Conservation (phyloP, 768 basidiomycete genomes). For the Hysterangium stoloniferum region DNA sequence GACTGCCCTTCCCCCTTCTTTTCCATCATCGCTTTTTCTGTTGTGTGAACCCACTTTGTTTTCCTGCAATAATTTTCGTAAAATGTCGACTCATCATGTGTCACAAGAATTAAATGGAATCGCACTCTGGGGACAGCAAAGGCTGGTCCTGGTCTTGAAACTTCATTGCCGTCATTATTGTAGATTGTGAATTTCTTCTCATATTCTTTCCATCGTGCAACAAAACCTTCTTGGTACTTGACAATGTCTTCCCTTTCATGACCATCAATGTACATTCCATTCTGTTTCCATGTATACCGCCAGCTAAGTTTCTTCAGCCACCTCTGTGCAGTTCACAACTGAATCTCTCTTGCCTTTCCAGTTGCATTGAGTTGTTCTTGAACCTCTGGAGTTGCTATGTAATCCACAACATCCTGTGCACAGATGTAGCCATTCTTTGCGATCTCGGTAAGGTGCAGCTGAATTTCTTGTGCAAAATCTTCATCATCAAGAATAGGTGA, state of each 20-base stretch:
- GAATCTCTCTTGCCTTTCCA: not conserved
- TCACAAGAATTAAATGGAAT: not conserved
- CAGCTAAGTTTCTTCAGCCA: constrained; percentile 13
- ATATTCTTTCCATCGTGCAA: constrained; percentile 3
- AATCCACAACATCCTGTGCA: not conserved
- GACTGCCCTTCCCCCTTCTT: not conserved
- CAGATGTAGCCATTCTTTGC: constrained; percentile 2
- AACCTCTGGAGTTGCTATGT: constrained; percentile 6
- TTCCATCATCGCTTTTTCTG: not conserved
- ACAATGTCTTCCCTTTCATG: constrained; percentile 17
- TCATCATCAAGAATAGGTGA: constrained; percentile 10
- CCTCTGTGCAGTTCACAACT: constrained; percentile 6
- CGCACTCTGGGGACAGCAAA: not conserved
- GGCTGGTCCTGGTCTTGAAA: not conserved
- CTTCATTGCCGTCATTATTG: not conserved
- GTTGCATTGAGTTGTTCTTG: not conserved
- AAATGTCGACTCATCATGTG: constrained; percentile 8
- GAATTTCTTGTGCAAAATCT: constrained; percentile 1
- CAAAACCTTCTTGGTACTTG: constrained; percentile 11
- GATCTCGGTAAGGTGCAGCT: constrained; percentile 9
- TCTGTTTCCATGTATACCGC: constrained; percentile 7
- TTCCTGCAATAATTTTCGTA: constrained; percentile 3
- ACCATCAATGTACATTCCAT: constrained; percentile 15
- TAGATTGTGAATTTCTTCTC: not conserved
- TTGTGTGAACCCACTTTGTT: not conserved